Percentiles rank a stretch among this genome's conserved stretches.
phyloP scores from a whole-genome alignment of 345 rosid genomes.

The Camelina sativa region DNA sequence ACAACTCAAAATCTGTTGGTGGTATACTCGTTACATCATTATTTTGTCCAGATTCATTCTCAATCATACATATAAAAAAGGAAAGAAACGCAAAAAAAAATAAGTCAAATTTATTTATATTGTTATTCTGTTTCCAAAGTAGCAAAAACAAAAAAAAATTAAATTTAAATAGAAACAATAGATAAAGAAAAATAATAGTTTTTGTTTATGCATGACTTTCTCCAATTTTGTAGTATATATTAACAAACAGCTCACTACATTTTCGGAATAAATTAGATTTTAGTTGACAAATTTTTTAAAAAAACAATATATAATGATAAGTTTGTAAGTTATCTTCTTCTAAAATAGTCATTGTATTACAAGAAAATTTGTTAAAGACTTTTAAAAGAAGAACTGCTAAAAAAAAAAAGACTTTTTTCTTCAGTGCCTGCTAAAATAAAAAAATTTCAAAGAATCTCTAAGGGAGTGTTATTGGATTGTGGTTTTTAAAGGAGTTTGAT shows the following conservation, averaged over 20 bases:
- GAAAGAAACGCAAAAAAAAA: background rate
- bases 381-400: background rate
- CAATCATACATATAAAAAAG: background rate
- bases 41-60: background rate
- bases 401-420: background rate
- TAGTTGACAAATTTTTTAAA: background rate
- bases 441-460: background rate
- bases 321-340: too few species aligned
- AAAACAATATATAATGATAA: too few species aligned
- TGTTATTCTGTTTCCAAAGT: background rate
- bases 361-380: background rate
- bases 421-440: background rate
- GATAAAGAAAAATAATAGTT: background rate
- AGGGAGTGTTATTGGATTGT: too few species aligned
- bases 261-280: background rate
- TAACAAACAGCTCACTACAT: background rate
- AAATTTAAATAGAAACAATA: background rate
- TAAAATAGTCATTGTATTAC: background rate
- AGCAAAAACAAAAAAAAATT: background rate
- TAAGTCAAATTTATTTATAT: too few species aligned
- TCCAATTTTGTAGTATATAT: background rate
- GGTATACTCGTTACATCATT: background rate
- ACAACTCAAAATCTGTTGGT: background rate
- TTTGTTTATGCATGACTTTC: background rate
- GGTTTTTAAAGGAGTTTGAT: too few species aligned